phyloP scores from a whole-genome alignment of 768 basidiomycete genomes.

The Collybiopsis confluens region DNA sequence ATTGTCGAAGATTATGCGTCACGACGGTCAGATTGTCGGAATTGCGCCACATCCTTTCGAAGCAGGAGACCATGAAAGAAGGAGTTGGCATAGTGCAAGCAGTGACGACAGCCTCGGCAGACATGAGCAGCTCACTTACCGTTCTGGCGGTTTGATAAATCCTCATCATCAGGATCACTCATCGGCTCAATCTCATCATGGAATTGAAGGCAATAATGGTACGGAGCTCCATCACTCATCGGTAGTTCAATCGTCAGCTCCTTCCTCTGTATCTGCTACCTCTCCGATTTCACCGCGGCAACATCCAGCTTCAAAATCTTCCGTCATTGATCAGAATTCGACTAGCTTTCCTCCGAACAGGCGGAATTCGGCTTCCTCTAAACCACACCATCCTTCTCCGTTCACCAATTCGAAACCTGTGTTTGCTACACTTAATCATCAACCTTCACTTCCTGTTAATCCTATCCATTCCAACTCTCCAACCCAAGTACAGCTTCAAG shows the following conservation, averaged over 20 bases:
- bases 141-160: no score
- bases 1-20: background rate
- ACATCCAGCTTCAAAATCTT: no score
- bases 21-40: background rate
- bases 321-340: background rate
- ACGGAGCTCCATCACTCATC: no score
- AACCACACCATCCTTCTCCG: background rate
- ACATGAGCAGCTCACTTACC: no score
- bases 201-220: no score
- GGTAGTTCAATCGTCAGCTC: background rate
- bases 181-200: no score
- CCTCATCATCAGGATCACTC: no score
- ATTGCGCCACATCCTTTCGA: background rate
- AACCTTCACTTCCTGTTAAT: background rate
- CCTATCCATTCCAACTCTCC: background rate
- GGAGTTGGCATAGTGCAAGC: background rate
- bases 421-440: background rate
- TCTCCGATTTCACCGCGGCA: no score
- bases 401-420: background rate
- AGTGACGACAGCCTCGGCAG: no score
- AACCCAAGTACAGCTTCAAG: background rate
- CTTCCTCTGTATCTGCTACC: background rate
- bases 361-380: background rate
- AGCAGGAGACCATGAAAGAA: background rate
- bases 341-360: background rate